Evolutionary conservation across 768 basidiomycete genomes (phyloP), one percentile per base, ranked within the genome.

Genomic region (Tylopilus cervinicoccineus): DNA sequence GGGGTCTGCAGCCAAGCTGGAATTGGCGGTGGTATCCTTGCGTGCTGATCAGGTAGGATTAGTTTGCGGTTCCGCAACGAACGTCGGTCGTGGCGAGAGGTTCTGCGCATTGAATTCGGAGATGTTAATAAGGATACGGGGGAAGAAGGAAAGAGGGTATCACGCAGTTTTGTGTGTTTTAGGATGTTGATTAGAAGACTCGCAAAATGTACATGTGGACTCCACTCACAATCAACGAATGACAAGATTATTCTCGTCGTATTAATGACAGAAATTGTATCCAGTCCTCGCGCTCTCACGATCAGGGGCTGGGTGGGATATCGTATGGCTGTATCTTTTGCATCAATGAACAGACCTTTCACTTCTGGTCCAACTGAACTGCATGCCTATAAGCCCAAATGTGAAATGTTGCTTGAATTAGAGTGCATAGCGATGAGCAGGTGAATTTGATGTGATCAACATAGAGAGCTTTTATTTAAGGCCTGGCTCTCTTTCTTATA

Each of bases 21-120:
- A 49, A 23, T 53, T 23, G 6, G 56, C 54, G 1, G 1, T n/a
- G 63, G 28, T 68, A 68, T 12, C 72, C 74, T 54, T 74, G 69
- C 29, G 70, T 70, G 28, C 68, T 65, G 31, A 70, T 65, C 22
- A 58, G 54, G 55, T 72, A 36, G 19, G 19, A 9, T 10, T 19
- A n/a, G 33, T 64, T 50, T 70, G 66, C 27, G 75, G 64, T 48
- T 72, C n/a, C n/a, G n/a, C 36, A 24, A 38, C 38, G 45, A 23
- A 31, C n/a, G 22, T 31, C 27, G 45, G 23, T n/a, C 26, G 44
- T n/a, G 28, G 29, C 14, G 43, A 44, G 7, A 34, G 33, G 24
- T 44, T 20, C 17, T 14, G 16, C 28, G 20, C 27, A 5, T 13
- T 17, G 16, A 46, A 47, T 19, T 40, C 38, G 12, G 36, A 14